Evolutionary conservation across 202 grass and related monocot genomes (phyloP).

Genomic region (Hordeum pubiflorum): DNA sequence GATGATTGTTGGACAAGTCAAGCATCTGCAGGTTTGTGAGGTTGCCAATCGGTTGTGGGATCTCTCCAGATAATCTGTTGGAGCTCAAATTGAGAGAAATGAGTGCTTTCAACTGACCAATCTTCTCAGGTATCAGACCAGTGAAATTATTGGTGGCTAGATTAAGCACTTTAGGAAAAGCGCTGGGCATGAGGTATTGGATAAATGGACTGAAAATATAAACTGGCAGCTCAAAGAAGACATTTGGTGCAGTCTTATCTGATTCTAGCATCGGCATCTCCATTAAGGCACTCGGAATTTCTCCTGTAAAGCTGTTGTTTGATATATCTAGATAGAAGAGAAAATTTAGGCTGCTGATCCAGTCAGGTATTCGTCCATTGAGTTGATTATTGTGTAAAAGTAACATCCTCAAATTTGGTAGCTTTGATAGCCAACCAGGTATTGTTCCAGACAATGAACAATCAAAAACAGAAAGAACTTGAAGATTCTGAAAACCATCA

Average conservation of each 20-base stretch:
- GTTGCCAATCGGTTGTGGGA: conserved; percentile 23
- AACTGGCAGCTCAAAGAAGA: conserved; percentile 24
- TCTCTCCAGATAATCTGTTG: conserved; percentile 29
- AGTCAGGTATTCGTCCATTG: conserved; percentile 35
- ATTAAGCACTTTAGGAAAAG: background rate
- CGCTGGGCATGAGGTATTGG: background rate
- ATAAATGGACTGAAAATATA: background rate
- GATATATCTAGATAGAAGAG: conserved; percentile 51
- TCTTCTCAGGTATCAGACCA: conserved; percentile 20
- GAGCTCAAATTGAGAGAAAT: conserved; percentile 2
- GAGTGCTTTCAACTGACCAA: conserved; percentile 12
- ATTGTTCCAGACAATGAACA: conserved; percentile 37
- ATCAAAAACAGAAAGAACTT: conserved; percentile 6
- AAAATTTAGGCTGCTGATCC: conserved; percentile 23
- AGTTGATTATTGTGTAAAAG: conserved; percentile 30
- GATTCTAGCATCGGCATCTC: conserved; percentile 25
- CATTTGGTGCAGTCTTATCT: background rate
- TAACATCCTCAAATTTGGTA: conserved; percentile 32
- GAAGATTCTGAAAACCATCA: conserved; percentile 34
- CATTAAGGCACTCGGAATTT: conserved; percentile 22
- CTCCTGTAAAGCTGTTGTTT: conserved; percentile 34
- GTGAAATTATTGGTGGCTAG: conserved; percentile 26
- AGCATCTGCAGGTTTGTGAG: conserved; percentile 26
- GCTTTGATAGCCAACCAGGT: conserved; percentile 39
- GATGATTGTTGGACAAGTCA: conserved; percentile 35